phyloP scores from a whole-genome alignment of 139 green algal genomes.

The Volvox reticuliferus region DNA sequence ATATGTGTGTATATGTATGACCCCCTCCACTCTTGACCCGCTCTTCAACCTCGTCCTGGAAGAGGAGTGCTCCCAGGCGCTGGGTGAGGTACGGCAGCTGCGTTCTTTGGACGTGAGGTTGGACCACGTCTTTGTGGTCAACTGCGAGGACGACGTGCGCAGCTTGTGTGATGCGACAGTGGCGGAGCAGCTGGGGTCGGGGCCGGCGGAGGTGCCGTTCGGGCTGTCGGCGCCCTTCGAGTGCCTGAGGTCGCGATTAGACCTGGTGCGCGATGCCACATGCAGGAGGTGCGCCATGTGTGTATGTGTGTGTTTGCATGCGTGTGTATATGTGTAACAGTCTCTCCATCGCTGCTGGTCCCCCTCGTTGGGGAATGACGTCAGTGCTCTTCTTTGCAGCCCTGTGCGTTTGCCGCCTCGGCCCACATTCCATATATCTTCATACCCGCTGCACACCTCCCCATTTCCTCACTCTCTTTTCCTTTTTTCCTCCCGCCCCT shows the following conservation, averaged over 20 bases:
- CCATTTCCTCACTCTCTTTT: too few relatives aligned
- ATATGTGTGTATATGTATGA: too few relatives aligned
- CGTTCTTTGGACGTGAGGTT: conserved; percentile 56
- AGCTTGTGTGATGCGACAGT: conserved; percentile 38
- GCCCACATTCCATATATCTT: background rate
- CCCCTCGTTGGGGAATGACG: background rate
- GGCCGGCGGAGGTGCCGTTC: conserved; percentile 1
- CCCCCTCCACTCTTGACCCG: too few relatives aligned
- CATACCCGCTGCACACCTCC: background rate
- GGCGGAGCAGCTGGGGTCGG: background rate
- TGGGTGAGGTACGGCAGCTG: conserved; percentile 31
- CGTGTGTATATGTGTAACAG: too few relatives aligned
- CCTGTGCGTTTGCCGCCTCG: background rate
- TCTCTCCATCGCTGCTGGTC: too few relatives aligned
- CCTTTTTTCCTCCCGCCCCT: too few relatives aligned
- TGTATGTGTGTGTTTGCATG: too few relatives aligned
- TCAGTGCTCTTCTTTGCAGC: background rate
- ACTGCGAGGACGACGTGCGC: conserved; percentile 37
- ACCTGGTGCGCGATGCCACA: conserved; percentile 1
- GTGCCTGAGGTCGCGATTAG: conserved; percentile 48
- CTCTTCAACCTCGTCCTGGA: background rate
- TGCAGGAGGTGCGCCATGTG: conserved; percentile 34
- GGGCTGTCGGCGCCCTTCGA: conserved; percentile 28
- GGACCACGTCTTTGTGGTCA: conserved; percentile 41
- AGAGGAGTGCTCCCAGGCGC: conserved; percentile 44